Evolutionary conservation across 2,329 filamentous ascomycete species (phyloP).

Genomic region (Ophiostoma sp.): DNA sequence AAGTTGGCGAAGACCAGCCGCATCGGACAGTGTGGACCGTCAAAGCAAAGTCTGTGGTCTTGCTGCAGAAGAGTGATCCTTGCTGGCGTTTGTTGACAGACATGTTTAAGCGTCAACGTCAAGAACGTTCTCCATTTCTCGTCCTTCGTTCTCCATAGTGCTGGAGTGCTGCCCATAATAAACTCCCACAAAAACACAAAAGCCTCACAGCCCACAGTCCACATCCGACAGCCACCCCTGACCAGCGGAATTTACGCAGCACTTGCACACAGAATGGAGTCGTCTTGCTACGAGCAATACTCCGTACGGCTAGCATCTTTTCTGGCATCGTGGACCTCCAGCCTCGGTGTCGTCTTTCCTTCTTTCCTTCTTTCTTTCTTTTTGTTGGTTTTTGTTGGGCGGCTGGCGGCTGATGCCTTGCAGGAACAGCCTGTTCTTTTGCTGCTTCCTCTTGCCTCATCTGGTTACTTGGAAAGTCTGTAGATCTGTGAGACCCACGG

Average conservation of each 20-base stretch:
- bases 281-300: too few species aligned
- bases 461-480: not conserved
- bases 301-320: not conserved
- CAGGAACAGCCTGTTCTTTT: not conserved
- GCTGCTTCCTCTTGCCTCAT: not conserved
- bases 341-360: not conserved
- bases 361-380: too few species aligned
- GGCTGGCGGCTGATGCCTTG: not conserved
- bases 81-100: too few species aligned
- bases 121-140: not conserved
- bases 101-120: not conserved
- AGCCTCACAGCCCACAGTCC: not conserved
- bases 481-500: not conserved
- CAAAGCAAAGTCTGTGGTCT: too few species aligned
- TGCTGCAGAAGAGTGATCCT: too few species aligned
- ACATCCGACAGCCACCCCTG: constrained; percentile 7
- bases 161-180: not conserved
- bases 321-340: not conserved
- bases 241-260: not conserved
- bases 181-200: not conserved
- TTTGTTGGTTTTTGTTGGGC: not conserved
- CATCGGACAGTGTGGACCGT: not conserved
- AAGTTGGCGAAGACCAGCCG: not conserved
- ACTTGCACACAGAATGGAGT: too few species aligned
- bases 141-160: not conserved